These are phyloP conservation scores for Kwoniella shivajii DNA, from an alignment of 1,284 basidiomycete species.

Conservation along the genomic window DNA sequence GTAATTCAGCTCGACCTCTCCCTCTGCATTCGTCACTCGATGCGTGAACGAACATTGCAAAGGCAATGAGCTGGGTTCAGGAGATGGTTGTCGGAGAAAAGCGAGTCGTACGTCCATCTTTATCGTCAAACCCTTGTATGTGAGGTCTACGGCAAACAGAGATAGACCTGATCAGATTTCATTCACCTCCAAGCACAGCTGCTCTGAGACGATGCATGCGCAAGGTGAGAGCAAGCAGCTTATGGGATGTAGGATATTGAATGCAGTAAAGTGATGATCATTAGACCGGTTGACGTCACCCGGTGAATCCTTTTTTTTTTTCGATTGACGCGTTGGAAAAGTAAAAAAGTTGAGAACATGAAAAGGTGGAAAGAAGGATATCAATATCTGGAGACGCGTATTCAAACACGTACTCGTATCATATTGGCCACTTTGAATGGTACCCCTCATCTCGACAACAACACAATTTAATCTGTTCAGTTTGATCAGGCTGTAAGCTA, in stretches of 20 bases:
- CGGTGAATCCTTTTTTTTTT: background rate
- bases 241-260: background rate
- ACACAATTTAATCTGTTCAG: background rate
- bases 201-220: background rate
- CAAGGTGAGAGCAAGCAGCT: no score
- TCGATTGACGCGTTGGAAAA: constrained; percentile 6
- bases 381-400: constrained; percentile 9
- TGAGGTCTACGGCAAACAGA: no score
- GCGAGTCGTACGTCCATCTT: constrained; percentile 17
- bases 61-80: background rate
- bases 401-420: background rate
- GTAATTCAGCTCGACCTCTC: constrained; percentile 37
- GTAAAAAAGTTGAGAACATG: background rate
- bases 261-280: background rate
- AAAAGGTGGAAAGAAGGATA: no score
- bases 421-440: constrained; percentile 5
- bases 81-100: constrained; percentile 14
- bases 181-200: background rate
- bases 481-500: no score
- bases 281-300: constrained; percentile 5
- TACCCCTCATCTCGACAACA: background rate
- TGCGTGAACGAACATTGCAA: constrained; percentile 18
- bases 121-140: background rate
- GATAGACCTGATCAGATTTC: background rate
- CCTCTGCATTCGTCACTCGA: background rate